These are phyloP conservation scores for Diaporthe australafricana DNA, from an alignment of 2,329 filamentous ascomycete species.

Conservation along the genomic window DNA sequence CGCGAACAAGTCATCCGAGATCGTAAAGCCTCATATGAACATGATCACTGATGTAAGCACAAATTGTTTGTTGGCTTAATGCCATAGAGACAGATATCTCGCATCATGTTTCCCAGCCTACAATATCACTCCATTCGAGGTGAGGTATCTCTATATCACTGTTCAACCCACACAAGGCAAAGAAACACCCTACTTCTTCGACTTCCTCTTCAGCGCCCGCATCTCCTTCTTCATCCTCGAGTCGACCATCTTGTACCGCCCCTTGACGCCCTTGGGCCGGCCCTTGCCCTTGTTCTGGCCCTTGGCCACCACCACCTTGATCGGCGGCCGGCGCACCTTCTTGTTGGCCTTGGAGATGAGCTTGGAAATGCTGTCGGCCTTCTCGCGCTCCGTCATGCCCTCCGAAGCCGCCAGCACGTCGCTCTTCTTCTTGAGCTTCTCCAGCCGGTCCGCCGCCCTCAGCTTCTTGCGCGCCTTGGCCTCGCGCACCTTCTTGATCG, in stretches of 20 bases:
- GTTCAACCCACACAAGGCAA: neutral
- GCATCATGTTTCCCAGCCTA: no score
- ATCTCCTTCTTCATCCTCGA: conserved; percentile 96
- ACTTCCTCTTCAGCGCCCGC: conserved; percentile 81
- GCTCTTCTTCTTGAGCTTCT: conserved; percentile 98
- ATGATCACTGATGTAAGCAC: no score
- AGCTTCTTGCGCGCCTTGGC: conserved; percentile 97
- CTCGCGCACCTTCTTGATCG: conserved; percentile 99
- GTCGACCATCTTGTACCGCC: conserved; percentile 94
- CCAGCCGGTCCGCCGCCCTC: conserved; percentile 88
- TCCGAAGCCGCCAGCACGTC: conserved; percentile 90
- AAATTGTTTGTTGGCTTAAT: no score
- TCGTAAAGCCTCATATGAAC: no score
- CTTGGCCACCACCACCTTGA: conserved; percentile 89
- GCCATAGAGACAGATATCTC: no score
- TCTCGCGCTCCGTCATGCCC: conserved; percentile 94
- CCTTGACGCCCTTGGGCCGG: conserved; percentile 37
- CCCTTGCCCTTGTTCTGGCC: conserved; percentile 60
- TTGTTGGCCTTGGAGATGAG: conserved; percentile 84
- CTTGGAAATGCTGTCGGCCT: conserved; percentile 84
- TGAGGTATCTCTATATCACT: neutral
- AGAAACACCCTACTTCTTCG: conserved; percentile 58
- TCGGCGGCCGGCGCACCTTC: conserved; percentile 85
- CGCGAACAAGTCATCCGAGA: neutral
- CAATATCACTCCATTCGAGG: no score